Evolutionary conservation across 2,329 filamentous ascomycete species (phyloP), one percentile per base, ranked within the genome.

Genomic region (Periconia sp.): DNA sequence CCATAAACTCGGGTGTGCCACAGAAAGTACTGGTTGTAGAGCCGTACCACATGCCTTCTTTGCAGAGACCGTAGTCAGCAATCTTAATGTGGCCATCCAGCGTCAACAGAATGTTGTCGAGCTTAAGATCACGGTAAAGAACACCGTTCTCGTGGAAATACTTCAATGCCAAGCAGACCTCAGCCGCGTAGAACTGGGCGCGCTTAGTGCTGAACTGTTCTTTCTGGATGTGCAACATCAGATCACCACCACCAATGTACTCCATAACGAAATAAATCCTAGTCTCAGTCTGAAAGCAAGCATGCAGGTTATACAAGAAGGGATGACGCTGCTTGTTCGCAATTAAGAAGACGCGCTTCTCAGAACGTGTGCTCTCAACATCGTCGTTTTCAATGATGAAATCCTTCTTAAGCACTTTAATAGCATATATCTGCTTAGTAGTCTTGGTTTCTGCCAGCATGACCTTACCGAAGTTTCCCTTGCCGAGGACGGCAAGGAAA

Each of bases 311-410:
- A 35, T 95, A 86, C 57, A 99, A 74, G 82, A 99, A 99, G 0
- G 95, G 94, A 66, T 99, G 94, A 11, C 89, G 85, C 68, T 97
- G 94, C 69, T 95, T 91, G 76, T 99, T 99, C 23, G 94, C 94
- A 66, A 99, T 88, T 68, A 99, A 71, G 76, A 97, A 96, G 12
- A 99, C 95, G 52, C 94, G 83, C 81, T 99, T 99, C 73, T 99
- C 94, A 0, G 94, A 99, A 52, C 92, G 85, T 29, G 91, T 96
- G 72, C 92, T 97, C 72, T 99, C 94, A 6, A 99, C 94, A 75
- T 99, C 94, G 66, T 99, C 94, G 55, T 99, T 96, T 69, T 99
- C 95, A 50, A 99, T 99, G 66, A 99, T 99, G 70, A 99, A 99
- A 71, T 99, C 94, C 76, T 99, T 99, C 82, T 99, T 99, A 57